phyloP scores from a whole-genome alignment of 129 eudicot species.

The Dittrichia graveolens region DNA sequence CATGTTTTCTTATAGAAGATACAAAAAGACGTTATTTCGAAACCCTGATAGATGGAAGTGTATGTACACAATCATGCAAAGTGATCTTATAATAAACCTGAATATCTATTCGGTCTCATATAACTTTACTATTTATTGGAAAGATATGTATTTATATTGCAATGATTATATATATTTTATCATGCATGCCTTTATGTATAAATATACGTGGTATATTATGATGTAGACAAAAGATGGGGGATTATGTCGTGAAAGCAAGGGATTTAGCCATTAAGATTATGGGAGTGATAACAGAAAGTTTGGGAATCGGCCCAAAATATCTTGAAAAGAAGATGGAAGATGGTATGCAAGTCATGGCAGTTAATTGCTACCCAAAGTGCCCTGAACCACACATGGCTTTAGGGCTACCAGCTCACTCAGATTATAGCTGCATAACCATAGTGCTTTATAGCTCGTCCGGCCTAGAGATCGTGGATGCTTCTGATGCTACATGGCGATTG shows the following conservation, averaged over 20 bases:
- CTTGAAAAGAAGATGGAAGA: constrained; percentile 38
- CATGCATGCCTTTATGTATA: neutral
- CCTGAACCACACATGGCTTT: constrained; percentile 53
- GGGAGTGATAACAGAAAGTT: constrained; percentile 51
- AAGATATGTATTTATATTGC: neutral
- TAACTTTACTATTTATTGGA: no score
- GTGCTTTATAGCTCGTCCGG: constrained; percentile 56
- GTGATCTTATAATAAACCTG: no score
- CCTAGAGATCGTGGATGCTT: constrained; percentile 44
- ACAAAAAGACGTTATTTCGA: no score
- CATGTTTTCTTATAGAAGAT: no score
- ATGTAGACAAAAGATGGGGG: constrained; percentile 58
- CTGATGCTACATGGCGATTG: constrained; percentile 38
- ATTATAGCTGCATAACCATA: constrained; percentile 58
- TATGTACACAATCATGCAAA: no score
- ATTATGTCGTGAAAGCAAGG: constrained; percentile 36
- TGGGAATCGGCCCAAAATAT: constrained; percentile 57
- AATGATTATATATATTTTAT: neutral
- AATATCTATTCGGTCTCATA: no score
- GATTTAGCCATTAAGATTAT: constrained; percentile 40
- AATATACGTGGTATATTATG: neutral
- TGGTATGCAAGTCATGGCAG: constrained; percentile 58
- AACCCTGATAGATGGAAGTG: no score
- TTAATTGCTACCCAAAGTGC: constrained; percentile 69
- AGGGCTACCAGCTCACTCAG: constrained; percentile 75